Percentiles rank a stretch among this genome's conserved stretches.
Conservation (phyloP, 2,329 filamentous ascomycete species). For the Trichoderma koningii region DNA sequence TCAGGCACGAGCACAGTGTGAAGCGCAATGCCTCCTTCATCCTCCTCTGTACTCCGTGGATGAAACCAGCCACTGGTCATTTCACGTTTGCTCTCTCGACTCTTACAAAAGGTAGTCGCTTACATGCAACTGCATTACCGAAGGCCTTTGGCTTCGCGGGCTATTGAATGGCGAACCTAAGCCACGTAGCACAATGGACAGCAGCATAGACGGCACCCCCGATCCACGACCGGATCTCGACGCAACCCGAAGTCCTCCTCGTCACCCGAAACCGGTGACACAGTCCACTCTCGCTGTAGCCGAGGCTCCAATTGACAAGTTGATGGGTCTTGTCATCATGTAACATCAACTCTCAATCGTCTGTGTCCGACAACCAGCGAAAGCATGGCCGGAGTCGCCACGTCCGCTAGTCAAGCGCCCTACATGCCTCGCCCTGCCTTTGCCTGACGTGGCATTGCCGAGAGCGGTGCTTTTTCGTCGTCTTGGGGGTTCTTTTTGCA, state of each 20-base stretch:
- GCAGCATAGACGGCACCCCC: background rate
- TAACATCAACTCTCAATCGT: background rate
- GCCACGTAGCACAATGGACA: conserved; percentile 14
- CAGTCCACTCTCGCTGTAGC: background rate
- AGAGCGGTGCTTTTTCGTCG: background rate
- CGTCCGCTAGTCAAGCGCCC: background rate
- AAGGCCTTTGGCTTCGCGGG: background rate
- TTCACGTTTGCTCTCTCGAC: background rate
- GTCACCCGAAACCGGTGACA: conserved; percentile 10
- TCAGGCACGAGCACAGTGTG: too few relatives aligned
- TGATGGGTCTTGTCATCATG: background rate
- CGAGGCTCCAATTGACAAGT: background rate
- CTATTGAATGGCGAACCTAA: background rate
- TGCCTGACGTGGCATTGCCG: conserved; percentile 21
- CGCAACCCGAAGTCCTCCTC: background rate
- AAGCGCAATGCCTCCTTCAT: background rate
- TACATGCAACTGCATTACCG: background rate
- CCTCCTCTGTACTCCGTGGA: too few relatives aligned
- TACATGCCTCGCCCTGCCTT: conserved; percentile 14
- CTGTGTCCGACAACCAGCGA: background rate
- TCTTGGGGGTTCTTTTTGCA: background rate
- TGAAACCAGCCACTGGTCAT: background rate
- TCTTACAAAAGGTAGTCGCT: background rate
- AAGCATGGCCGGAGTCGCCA: background rate
- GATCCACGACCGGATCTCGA: background rate